Evolutionary conservation across 805 yeast species (phyloP), one percentile per base, ranked within the genome.

Genomic region (Candida schatavii): DNA sequence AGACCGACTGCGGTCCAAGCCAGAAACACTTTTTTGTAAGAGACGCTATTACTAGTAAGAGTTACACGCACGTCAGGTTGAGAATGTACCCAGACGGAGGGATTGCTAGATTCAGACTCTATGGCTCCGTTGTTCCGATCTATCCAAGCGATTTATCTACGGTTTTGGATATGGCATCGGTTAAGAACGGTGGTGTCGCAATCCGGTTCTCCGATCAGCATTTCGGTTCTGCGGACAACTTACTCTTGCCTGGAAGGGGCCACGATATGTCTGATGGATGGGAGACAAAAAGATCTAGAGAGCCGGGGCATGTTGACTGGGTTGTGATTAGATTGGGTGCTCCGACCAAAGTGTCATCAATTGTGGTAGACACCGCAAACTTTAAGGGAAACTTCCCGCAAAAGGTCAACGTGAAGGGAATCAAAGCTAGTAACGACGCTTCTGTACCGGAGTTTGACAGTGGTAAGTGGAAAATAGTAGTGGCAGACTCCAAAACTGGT

Each of bases 51-150:
- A 87, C 96, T n/a, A 62, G 62, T 3, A 62, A 71, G 31, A 74
- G 75, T 29, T 91, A 77, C 68, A 86, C 93, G 23, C 93, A 88
- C 58, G 84, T 83, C 30, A 78, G 90, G 54, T 74, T 91, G 58
- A 82, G 81, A 68, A 89, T 88, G 96, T 91, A 85, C 65, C 98
- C 99, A 20, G 98, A 91, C 62, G 99, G 99, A 40, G 99, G 99
- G 21, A 90, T 91, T 64, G 96, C 97, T 7, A 77, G 99, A 49
- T 90, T 91, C 72, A 78, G 96, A 59, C 72, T 88, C 37, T 91
- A 85, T 59, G 99, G 98, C 17, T 69, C 75, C 30, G 96, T 90
- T 9, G 70, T 79, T 5, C 89, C 96, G n/a, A 74, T 83, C 33
- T 65, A 76, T 40, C 81, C 88, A 10, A 58, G 59, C 29, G 80